A percentile compares a stretch with the other conserved stretches of the same genome.
Evolutionary conservation across 331 rosid species (phyloP).

Genomic region (Acacia concinna): DNA sequence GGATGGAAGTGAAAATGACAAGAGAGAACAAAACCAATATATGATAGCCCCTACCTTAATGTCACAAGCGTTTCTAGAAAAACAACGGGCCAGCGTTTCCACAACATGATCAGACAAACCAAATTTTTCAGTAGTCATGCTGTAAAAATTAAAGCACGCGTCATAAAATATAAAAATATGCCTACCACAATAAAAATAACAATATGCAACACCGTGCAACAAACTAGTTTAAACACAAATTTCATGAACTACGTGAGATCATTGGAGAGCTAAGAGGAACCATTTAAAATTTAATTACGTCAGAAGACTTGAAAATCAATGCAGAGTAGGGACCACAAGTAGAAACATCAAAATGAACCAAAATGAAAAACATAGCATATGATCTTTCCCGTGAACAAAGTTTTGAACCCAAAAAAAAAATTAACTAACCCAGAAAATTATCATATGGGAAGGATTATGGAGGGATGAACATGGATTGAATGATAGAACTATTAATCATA

Average conservation of each 20-base stretch:
- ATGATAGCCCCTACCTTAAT: slow-evolving; percentile 62
- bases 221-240: not conserved
- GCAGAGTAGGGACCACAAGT: not conserved
- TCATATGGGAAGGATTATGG: not conserved
- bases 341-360: slow-evolving; percentile 5
- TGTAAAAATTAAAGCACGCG: slow-evolving; percentile 46
- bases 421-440: not conserved
- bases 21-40: not conserved
- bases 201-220: slow-evolving; percentile 9
- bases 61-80: slow-evolving; percentile 74
- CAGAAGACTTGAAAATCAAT: slow-evolving; percentile 14
- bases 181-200: slow-evolving; percentile 8
- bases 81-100: slow-evolving; percentile 74
- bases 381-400: slow-evolving; percentile 1
- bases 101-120: slow-evolving; percentile 76
- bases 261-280: not conserved
- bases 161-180: slow-evolving; percentile 30
- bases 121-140: slow-evolving; percentile 72
- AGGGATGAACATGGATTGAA: not conserved
- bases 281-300: not conserved
- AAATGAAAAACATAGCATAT: slow-evolving; percentile 10
- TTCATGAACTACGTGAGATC: not conserved
- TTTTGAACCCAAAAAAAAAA: not conserved
- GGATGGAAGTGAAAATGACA: slow-evolving; percentile 28
- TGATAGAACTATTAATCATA: not conserved